Evolutionary conservation across 768 basidiomycete species (phyloP).

Genomic region (Naganishia vishniacii): DNA sequence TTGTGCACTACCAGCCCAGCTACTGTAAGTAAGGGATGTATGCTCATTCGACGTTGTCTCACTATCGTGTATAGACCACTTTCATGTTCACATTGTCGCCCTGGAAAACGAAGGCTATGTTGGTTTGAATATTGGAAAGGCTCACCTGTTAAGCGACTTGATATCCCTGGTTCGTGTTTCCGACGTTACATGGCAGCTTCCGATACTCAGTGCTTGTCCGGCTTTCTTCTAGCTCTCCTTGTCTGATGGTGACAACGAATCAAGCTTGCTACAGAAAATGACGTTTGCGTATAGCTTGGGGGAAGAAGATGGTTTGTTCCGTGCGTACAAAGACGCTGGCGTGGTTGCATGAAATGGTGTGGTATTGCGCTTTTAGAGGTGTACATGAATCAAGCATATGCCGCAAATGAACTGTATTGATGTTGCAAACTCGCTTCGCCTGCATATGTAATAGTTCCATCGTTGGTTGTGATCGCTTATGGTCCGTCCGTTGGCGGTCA

Average conservation of each 20-base stretch:
- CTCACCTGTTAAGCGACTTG: constrained; percentile 85
- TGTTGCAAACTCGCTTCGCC: no score
- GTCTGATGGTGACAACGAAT: constrained; percentile 38
- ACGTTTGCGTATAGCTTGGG: constrained; percentile 79
- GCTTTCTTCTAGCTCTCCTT: constrained; percentile 8
- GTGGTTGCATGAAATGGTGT: no score
- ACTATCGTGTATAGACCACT: constrained; percentile 62
- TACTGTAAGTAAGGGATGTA: constrained; percentile 78
- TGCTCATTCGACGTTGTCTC: no score
- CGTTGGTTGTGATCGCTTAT: no score
- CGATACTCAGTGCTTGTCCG: background rate
- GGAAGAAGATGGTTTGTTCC: constrained; percentile 68
- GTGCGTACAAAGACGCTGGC: constrained; percentile 52
- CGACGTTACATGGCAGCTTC: no score
- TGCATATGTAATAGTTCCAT: no score
- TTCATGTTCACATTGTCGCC: constrained; percentile 89
- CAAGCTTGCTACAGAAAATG: constrained; percentile 62
- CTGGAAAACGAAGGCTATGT: constrained; percentile 59
- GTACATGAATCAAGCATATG: no score
- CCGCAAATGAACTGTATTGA: no score
- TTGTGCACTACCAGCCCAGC: constrained; percentile 89
- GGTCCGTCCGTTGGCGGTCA: no score
- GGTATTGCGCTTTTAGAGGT: no score
- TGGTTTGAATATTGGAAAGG: constrained; percentile 81
- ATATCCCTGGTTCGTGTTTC: constrained; percentile 64